Evolutionary conservation across 169 alveolate species (phyloP), one percentile per base, ranked within the genome.

Genomic region (Neospora caninum): DNA sequence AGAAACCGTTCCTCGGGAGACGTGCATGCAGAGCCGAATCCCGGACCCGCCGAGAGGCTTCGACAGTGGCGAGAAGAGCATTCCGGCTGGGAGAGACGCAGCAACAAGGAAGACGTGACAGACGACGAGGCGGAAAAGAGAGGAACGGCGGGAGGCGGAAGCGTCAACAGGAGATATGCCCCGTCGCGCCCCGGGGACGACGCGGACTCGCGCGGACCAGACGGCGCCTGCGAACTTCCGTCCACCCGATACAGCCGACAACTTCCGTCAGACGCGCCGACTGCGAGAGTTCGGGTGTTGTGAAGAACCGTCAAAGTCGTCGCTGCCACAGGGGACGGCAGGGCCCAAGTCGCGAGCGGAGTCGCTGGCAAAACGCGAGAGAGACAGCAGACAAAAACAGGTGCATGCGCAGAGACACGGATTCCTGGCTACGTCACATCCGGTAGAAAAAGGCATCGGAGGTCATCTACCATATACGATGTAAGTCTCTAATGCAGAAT

Each of bases 261-360:
- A 7, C 92, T 54, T 39, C 94, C 94, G 88, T 92, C 94, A 25
- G 94, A 82, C 13, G 92, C 78, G 31, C 94, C 94, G 9, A 92
- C 84, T 0, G 80, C 92, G 13, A 92, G 41, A 16, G 88, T 64
- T 20, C 70, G 39, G 13, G 94, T 83, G 88, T 92, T 92, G 69
- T 92, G 92, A 34, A 92, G 53, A 36, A 92, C 36, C 29, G 67
- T 42, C 22, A 36, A 53, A 2, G 92, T 25, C 38, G 92, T 92
- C 73, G 78, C 73, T 36, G 73, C 43, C 25, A 92, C 58, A 38
- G 45, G 88, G 0, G 87, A 31, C 38, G 94, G 94, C 25, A 92
- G 80, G 29, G 16, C 73, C 94, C 94, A 92, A 34, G 67, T 49
- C 31, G 92, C 45, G 34, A 92, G 78, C 10, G 58, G 41, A 36